Evolutionary conservation across 139 green algal species (phyloP).

Genomic region (Ettlia oleoabundans): DNA sequence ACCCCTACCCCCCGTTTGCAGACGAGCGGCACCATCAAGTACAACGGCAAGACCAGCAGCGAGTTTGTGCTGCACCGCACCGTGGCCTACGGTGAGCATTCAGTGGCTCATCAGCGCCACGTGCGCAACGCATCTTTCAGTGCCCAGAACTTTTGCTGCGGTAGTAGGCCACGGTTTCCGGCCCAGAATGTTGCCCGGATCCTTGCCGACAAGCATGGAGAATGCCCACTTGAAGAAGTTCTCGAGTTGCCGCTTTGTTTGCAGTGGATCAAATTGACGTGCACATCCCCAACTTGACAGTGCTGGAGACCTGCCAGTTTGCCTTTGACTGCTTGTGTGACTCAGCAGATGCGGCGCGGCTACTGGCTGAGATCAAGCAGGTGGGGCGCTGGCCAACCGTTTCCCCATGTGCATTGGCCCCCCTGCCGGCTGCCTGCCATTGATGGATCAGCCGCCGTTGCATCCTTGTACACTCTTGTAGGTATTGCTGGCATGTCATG

Average conservation of each 20-base stretch:
- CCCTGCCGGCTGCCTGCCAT: no score
- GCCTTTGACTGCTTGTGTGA: slow-evolving; percentile 31
- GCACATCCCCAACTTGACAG: slow-evolving; percentile 76
- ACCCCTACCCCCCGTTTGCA: no score
- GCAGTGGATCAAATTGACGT: slow-evolving; percentile 57
- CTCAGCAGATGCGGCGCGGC: not conserved
- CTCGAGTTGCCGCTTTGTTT: not conserved
- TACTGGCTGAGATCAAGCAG: not conserved
- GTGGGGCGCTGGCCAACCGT: no score
- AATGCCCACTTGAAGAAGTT: no score
- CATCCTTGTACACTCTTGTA: not conserved
- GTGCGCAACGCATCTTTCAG: no score
- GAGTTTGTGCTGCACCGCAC: slow-evolving; percentile 69
- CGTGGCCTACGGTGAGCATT: slow-evolving; percentile 68
- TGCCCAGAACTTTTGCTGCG: no score
- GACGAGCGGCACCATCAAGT: slow-evolving; percentile 56
- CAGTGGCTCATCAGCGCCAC: slow-evolving; percentile 10
- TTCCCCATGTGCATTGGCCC: no score
- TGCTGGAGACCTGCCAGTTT: slow-evolving; percentile 84
- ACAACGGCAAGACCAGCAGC: slow-evolving; percentile 68
- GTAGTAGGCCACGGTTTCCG: no score
- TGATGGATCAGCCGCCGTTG: no score
- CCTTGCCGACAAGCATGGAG: no score
- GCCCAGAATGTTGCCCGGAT: no score
- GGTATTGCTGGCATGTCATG: not conserved